Base-by-base conservation (phyloP, 129 eudicot species). In the Artemisia argyi region DNA sequence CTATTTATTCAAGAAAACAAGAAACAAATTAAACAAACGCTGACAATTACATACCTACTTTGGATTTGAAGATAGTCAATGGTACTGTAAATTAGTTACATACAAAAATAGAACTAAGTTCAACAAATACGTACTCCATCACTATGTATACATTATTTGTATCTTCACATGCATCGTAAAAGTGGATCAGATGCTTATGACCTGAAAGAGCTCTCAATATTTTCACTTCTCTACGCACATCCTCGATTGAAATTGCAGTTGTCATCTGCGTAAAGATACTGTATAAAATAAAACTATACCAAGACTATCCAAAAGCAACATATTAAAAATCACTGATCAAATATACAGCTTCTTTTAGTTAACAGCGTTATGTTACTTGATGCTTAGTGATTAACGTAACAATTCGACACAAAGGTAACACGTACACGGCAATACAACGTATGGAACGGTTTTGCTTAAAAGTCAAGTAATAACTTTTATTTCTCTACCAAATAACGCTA, bases 101-200 rank as follows among this genome's bases (percentile, higher is more conserved):
- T 20, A 62, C n/a, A 19, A 28, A 16, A 78, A 44, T 32, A 32
- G 5, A 32, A 5, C 42, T 32, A 32, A 32, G 42, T 32, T 28
- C 6, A 32, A 32, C 42, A 32, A 32, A 68, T 24, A 87, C 98
- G 18, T 92, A 89, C 98, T 92, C 98, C 98, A 92, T 92, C 65
- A 89, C 84, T 73, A 92, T 87, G 88, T 89, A 92, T 47, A 92
- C 98, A 73, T 92, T 92, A 75, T 89, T 89, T 78, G 92, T 32
- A 80, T 92, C 98, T 83, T 92, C 98, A 68, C 96, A 92, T 44
- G 96, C 95, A 80, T 92, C 98, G 64, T 79, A 82, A 73, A 85
- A 92, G 71, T 83, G 91, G 69, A 87, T 91, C 71, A 89, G 72
- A 87, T 92, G 96, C 78, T 84, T 92, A 79, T 92, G 98, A 18